These are phyloP conservation scores for Sporothrix euskadiensis DNA, from an alignment of 2,329 filamentous ascomycete species.

Conservation along the genomic window DNA sequence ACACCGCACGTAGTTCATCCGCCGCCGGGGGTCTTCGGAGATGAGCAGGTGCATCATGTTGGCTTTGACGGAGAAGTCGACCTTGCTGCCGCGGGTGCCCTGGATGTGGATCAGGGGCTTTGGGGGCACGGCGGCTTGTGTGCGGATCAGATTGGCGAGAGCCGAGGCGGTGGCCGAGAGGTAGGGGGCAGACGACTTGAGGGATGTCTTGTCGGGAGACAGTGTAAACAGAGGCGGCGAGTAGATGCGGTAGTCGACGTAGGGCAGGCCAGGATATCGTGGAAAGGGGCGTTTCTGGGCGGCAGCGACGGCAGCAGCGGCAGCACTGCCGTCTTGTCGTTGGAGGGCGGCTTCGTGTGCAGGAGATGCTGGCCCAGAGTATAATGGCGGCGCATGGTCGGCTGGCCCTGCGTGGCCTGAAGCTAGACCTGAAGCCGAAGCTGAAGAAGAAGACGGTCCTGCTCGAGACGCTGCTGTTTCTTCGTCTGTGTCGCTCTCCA, in stretches of 20 bases:
- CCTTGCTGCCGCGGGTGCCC: slow-evolving; percentile 46
- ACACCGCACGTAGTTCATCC: slow-evolving; percentile 57
- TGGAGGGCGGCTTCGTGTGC: slow-evolving; percentile 31
- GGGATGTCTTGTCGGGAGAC: slow-evolving; percentile 50
- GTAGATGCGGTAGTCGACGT: slow-evolving; percentile 55
- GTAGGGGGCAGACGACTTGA: slow-evolving; percentile 51
- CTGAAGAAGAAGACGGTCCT: background rate
- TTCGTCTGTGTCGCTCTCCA: slow-evolving; percentile 15
- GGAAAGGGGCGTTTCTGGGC: slow-evolving; percentile 36
- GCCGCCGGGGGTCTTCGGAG: slow-evolving; percentile 46
- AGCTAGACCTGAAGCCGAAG: background rate
- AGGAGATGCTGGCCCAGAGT: slow-evolving; percentile 39
- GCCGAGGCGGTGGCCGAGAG: slow-evolving; percentile 50
- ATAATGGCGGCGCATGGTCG: slow-evolving; percentile 36
- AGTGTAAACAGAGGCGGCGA: slow-evolving; percentile 54
- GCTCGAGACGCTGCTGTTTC: background rate
- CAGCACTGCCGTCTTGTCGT: slow-evolving; percentile 29
- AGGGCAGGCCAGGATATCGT: slow-evolving; percentile 50
- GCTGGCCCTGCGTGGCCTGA: background rate
- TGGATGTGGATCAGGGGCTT: slow-evolving; percentile 55
- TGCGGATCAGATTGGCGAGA: slow-evolving; percentile 49
- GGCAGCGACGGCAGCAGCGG: slow-evolving; percentile 21
- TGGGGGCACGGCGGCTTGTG: slow-evolving; percentile 54
- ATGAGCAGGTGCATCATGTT: slow-evolving; percentile 58
- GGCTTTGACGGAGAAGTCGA: slow-evolving; percentile 56